A percentile compares a stretch with the other conserved stretches of the same genome.
These are phyloP conservation scores for Penicillium salamii DNA, from an alignment of 495 filamentous ascomycete species.

Conservation along the genomic window DNA sequence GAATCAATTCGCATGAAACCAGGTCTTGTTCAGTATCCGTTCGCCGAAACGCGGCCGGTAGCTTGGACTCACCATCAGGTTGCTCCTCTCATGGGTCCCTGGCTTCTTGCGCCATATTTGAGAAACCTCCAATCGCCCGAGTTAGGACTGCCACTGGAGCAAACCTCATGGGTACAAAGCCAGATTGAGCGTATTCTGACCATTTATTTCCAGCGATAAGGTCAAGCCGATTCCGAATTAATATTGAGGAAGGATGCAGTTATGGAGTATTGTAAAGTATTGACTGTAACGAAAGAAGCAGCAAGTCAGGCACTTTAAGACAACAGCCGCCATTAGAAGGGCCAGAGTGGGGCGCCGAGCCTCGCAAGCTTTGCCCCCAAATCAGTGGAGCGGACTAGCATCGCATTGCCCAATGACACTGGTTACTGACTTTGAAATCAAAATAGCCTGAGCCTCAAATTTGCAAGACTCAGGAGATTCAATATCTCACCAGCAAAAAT, in stretches of 20 bases:
- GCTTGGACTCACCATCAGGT: conserved; percentile 27
- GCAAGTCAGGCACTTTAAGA: too few species aligned
- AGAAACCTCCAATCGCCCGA: conserved; percentile 20
- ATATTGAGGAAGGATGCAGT: too few species aligned
- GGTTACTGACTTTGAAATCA: background rate
- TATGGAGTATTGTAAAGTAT: too few species aligned
- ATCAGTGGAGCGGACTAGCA: background rate
- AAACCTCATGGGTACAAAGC: conserved; percentile 25
- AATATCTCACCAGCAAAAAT: too few species aligned
- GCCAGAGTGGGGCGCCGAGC: background rate
- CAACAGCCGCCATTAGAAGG: too few species aligned
- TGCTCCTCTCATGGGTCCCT: conserved; percentile 38
- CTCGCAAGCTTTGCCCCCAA: background rate
- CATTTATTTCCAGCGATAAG: conserved; percentile 28
- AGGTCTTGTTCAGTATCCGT: conserved; percentile 36
- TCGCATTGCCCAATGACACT: background rate
- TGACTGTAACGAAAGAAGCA: too few species aligned
- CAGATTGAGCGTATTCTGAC: conserved; percentile 33
- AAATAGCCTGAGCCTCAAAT: background rate
- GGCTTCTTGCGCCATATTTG: conserved; percentile 29
- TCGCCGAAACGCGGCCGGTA: conserved; percentile 24
- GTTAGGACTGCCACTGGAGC: conserved; percentile 23
- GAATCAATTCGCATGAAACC: conserved; percentile 28
- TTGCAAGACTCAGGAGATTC: background rate
- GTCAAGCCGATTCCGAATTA: background rate